Conservation (phyloP, 202 grass and related monocot genomes). For the Schoenoplectus triqueter region DNA sequence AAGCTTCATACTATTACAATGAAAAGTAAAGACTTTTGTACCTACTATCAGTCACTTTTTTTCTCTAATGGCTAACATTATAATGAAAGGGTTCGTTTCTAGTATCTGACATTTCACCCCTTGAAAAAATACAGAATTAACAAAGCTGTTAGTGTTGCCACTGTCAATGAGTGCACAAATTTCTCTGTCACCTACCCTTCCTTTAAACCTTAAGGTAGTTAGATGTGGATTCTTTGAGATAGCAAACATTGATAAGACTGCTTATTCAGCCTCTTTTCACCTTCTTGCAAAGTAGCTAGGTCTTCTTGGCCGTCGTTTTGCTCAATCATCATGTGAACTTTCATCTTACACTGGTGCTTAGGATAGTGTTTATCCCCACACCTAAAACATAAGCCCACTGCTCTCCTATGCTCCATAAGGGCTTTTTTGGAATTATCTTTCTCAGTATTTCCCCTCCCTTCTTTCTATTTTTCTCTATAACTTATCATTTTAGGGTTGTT, state of each 20-base stretch:
- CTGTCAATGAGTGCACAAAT: background rate
- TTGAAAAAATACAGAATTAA: background rate
- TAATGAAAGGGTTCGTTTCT: background rate
- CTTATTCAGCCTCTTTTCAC: background rate
- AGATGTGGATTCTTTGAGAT: background rate
- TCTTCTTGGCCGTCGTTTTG: background rate
- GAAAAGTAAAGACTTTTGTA: background rate
- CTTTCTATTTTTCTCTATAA: too few relatives aligned
- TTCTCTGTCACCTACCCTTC: background rate
- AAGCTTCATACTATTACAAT: background rate
- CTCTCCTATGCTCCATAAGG: background rate
- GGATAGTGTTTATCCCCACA: background rate
- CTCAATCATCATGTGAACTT: background rate
- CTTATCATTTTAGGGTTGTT: too few relatives aligned
- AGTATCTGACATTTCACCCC: background rate
- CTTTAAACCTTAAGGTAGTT: background rate
- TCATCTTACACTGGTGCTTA: background rate
- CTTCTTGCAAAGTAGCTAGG: too few relatives aligned
- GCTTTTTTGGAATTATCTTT: background rate
- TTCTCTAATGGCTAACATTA: background rate
- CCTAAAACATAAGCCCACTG: background rate
- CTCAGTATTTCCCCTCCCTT: background rate
- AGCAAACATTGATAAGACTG: background rate
- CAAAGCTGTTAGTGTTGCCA: background rate
- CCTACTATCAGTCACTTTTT: background rate